A percentile compares a stretch with the other conserved stretches of the same genome.
Conservation (phyloP, 345 rosid species). For the Aurinia saxatilis region DNA sequence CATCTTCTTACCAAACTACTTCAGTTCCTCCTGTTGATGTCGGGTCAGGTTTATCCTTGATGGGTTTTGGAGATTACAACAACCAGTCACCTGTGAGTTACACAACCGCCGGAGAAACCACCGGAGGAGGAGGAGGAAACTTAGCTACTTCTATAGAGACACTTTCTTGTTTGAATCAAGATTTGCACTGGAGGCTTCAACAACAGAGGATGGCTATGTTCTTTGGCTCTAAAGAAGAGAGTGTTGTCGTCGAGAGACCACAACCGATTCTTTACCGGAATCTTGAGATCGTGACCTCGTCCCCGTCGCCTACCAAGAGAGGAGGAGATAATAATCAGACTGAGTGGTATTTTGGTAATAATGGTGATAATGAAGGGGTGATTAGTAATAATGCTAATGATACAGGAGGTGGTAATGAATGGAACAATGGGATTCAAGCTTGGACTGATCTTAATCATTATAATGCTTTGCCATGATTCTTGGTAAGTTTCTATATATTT, state of each 20-base stretch:
- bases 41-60: conserved; percentile 34
- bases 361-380: conserved; percentile 17
- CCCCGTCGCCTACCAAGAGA: conserved; percentile 17
- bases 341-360: conserved; percentile 35
- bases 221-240: conserved; percentile 37
- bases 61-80: conserved; percentile 41
- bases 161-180: conserved; percentile 84
- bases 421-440: conserved; percentile 33
- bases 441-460: conserved; percentile 30
- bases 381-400: conserved; percentile 10
- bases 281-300: conserved; percentile 20
- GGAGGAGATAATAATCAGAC: conserved; percentile 17
- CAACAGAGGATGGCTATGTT: conserved; percentile 80
- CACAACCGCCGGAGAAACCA: conserved; percentile 33
- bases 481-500: conserved; percentile 11
- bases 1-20: no score
- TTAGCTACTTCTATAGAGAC: conserved; percentile 89
- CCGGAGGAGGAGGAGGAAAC: conserved; percentile 43
- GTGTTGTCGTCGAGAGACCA: conserved; percentile 30
- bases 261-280: conserved; percentile 31
- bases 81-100: conserved; percentile 26
- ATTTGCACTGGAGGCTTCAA: conserved; percentile 98
- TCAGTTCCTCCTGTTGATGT: conserved; percentile 19
- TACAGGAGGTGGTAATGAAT: conserved; percentile 11
- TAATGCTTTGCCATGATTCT: conserved; percentile 27